Conservation (phyloP, 2,329 filamentous ascomycete genomes). For the Passalora sequoiae region DNA sequence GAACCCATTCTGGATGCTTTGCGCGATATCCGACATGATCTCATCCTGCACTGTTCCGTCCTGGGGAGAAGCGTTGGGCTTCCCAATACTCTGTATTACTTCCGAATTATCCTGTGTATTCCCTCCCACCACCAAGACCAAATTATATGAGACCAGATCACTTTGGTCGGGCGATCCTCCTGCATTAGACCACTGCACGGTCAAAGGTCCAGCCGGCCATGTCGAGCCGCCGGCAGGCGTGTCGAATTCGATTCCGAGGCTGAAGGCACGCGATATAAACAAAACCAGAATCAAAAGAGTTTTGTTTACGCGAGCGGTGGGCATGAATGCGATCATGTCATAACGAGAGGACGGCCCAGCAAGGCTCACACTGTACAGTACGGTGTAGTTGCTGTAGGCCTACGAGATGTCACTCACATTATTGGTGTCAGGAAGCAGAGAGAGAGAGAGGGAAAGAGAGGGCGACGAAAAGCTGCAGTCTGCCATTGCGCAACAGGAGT, state of each 20-base stretch:
- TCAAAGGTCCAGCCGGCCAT: slow-evolving; percentile 16
- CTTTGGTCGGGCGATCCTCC: slow-evolving; percentile 17
- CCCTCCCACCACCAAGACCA: slow-evolving; percentile 21
- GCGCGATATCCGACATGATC: slow-evolving; percentile 16
- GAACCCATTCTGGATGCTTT: slow-evolving; percentile 22
- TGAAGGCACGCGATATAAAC: slow-evolving; percentile 11
- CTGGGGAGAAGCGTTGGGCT: slow-evolving; percentile 8
- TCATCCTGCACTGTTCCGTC: slow-evolving; percentile 10
- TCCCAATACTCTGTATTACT: slow-evolving; percentile 16
- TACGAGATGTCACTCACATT: slow-evolving; percentile 2
- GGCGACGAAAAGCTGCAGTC: not conserved
- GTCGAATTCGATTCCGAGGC: slow-evolving; percentile 18
- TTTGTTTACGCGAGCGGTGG: slow-evolving; percentile 8
- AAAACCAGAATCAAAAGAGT: slow-evolving; percentile 14
- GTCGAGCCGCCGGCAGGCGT: slow-evolving; percentile 17
- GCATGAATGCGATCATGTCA: slow-evolving; percentile 8
- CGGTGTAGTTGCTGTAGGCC: no score
- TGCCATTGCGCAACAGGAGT: slow-evolving; percentile 1
- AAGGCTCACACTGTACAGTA: no score
- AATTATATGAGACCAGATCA: slow-evolving; percentile 14
- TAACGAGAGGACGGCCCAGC: slow-evolving; percentile 2
- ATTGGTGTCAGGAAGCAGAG: no score
- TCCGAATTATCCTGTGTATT: slow-evolving; percentile 18
- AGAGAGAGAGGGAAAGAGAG: not conserved
- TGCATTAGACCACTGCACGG: slow-evolving; percentile 19